A percentile compares a stretch with the other conserved stretches of the same genome.
Evolutionary conservation across 2,329 filamentous ascomycete species (phyloP).

Genomic region (Fusarium sp.): DNA sequence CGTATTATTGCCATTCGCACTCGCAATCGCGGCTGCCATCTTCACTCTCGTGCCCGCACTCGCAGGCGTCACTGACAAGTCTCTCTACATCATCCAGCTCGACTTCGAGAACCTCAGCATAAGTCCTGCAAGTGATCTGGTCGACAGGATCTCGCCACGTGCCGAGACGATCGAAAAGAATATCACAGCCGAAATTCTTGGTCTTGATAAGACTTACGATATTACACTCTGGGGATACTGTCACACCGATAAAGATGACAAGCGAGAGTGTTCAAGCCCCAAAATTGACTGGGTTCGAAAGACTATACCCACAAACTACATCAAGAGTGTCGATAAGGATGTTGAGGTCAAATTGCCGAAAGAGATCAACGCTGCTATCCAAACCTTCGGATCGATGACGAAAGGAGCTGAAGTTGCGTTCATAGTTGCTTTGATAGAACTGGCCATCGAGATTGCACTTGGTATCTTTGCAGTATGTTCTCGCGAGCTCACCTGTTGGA

Average conservation of each 20-base stretch:
- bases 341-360: neutral
- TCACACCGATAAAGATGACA: neutral
- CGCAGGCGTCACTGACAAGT: neutral
- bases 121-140: neutral
- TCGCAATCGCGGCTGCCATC: neutral
- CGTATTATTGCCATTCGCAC: neutral
- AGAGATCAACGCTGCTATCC: neutral
- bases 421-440: neutral
- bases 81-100: neutral
- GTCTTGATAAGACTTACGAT: neutral
- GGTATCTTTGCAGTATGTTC: neutral
- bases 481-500: neutral
- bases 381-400: neutral
- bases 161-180: neutral
- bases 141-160: neutral
- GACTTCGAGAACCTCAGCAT: neutral
- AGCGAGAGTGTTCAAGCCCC: neutral
- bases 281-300: neutral
- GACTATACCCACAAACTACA: neutral
- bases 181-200: neutral
- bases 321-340: neutral
- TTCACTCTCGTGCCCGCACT: neutral
- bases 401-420: neutral
- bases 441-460: neutral
- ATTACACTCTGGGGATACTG: conserved; percentile 1